Evolutionary conservation across 2,329 filamentous ascomycete genomes (phyloP), one percentile per base, ranked within the genome.

Genomic region (Hymenoscyphus salicellus): DNA sequence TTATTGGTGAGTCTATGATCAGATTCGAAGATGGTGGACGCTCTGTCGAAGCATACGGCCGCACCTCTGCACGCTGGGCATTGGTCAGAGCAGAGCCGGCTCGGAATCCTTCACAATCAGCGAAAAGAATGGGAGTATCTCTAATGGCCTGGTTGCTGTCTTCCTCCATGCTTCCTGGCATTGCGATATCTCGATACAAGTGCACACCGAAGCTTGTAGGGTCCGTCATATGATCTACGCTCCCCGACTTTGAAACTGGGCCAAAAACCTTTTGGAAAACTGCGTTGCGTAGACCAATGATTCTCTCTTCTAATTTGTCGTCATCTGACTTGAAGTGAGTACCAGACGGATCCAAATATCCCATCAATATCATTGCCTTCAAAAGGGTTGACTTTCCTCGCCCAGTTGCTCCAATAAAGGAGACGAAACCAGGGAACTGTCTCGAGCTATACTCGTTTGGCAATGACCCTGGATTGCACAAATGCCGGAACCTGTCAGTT

Each of bases 401-500:
- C 5, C 62, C 63, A 8, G 70, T 72, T 52, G 68, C 65, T 10
- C 70, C 70, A 4, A 72, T 64, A 43, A 72, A 72, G 1, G 70
- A 72, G 7, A 71, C 68, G 56, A 72, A 70, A 28, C 68, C 66
- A 26, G 70, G 70, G 36, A 65, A 72, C 14, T 70, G 67, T 23
- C 56, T 63, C 36, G 52, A 20, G 41, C 61, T 63, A 20, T 63
- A 63, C 32, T 63, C 55, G n/a, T 63, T 63, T n/a, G 61, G 55
- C 7, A 63, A 55, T 28, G 56, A 38, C 2, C 61, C 61, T 10
- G 61, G 61, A 30, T 63, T 63, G 57, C 61, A 63, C 8, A 63
- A 28, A 52, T 63, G 61, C 8, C 61, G 61, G 33, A 63, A 63
- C 26, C 61, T 59, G 11, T 63, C 61, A 6, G 52, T 59, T n/a